Base-by-base conservation (phyloP, 371 early-diverging fungal species). In the Lichtheimia hyalospora region DNA sequence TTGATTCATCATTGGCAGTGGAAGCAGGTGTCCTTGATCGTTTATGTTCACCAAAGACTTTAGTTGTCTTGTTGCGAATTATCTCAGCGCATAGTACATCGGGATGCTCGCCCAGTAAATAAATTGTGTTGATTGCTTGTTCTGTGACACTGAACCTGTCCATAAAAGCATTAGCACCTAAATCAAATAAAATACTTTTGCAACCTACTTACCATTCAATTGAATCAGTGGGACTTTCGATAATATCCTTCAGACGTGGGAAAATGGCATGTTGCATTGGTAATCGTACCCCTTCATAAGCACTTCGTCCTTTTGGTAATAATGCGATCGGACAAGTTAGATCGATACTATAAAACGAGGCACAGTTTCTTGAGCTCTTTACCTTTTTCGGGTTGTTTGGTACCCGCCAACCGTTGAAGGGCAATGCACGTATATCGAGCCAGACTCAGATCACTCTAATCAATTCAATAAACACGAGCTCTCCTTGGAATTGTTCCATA, bases 351-450 rank as follows among this genome's bases (percentile, higher is more conserved):
- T 5, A 41, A 55, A 16, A 28, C 15, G 3, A 14, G 21, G 8
- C n/a, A 63, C 61, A 57, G 60, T 23, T 66, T 54, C 57, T 13
- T 55, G 3, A 48, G 50, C 8, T 24, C 18, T 51, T 23, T 61
- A 79, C 84, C 86, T 65, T 85, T 84, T 48, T 77, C 74, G 18
- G 55, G 49, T n/a, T 68, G 28, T 28, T 79, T 76, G 1, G 71
- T 57, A 1, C 87, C 84, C 0, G 83, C 84, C 16, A 93, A 69
- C 42, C 90, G 80, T 61, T 96, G 95, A 40, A 98, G 77, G 0
- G 96, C 92, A 60, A 96, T 86, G 58, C 96, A 96, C 1, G 96
- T 90, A 72, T 96, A 90, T 63, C 87, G 86, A 40, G 97, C 95
- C 41, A 98, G 64, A 1, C 79, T 68, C 24, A 93, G 68, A 66